phyloP scores from a whole-genome alignment of 2,329 filamentous ascomycete genomes.

The Emergomyces orientalis region DNA sequence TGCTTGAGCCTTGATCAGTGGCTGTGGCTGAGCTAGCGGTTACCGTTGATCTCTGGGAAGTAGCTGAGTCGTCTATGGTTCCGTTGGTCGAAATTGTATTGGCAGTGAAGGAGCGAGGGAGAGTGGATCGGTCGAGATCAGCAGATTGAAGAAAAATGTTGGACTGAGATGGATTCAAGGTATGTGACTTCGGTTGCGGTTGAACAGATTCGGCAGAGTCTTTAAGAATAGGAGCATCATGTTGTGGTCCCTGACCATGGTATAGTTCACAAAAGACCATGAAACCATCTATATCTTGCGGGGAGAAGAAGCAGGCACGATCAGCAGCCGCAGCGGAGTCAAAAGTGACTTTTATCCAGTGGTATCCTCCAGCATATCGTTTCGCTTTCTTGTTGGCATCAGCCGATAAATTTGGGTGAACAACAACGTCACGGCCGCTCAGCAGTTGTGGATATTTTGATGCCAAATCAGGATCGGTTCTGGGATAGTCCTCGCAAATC shows the following conservation, averaged over 20 bases:
- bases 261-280: slow-evolving; percentile 64
- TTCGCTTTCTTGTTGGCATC: slow-evolving; percentile 73
- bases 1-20: slow-evolving; percentile 19
- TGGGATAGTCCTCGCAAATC: slow-evolving; percentile 88
- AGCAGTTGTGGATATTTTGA: slow-evolving; percentile 63
- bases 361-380: slow-evolving; percentile 68
- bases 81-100: slow-evolving; percentile 27
- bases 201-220: slow-evolving; percentile 23
- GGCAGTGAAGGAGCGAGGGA: slow-evolving; percentile 34
- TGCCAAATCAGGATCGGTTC: slow-evolving; percentile 64
- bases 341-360: slow-evolving; percentile 87
- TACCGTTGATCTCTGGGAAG: slow-evolving; percentile 29
- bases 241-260: slow-evolving; percentile 52
- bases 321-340: slow-evolving; percentile 64
- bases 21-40: slow-evolving; percentile 38
- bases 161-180: slow-evolving; percentile 30
- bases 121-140: slow-evolving; percentile 27
- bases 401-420: slow-evolving; percentile 56
- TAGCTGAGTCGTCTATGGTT: slow-evolving; percentile 6
- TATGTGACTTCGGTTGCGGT: slow-evolving; percentile 24
- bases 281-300: slow-evolving; percentile 61
- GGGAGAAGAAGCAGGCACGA: slow-evolving; percentile 58
- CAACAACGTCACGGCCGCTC: slow-evolving; percentile 61
- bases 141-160: slow-evolving; percentile 27
- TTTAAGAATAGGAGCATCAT: slow-evolving; percentile 55